Conservation (phyloP, 2,329 filamentous ascomycete species). For the Aspergillus sp. region DNA sequence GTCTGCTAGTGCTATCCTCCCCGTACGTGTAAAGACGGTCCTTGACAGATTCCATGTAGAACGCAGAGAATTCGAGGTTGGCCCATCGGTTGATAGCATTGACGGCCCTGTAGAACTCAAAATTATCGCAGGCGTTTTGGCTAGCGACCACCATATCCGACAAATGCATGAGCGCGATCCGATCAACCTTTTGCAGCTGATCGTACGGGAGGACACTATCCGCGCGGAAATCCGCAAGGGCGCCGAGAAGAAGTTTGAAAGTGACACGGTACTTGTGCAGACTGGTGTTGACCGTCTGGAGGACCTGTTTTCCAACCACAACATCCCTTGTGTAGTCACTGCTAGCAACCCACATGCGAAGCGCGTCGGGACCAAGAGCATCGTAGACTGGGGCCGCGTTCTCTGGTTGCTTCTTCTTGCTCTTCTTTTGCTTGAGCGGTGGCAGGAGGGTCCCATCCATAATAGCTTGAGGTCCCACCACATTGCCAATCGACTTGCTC, state of each 20-base stretch:
- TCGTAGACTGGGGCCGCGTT: slow-evolving; percentile 48
- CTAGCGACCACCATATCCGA: slow-evolving; percentile 59
- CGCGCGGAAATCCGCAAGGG: slow-evolving; percentile 53
- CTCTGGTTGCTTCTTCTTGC: slow-evolving; percentile 39
- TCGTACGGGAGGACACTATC: slow-evolving; percentile 31
- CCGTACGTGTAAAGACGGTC: slow-evolving; percentile 84
- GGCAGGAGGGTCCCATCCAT: slow-evolving; percentile 76
- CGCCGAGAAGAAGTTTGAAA: slow-evolving; percentile 83
- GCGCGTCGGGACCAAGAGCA: slow-evolving; percentile 73
- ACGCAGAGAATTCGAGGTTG: slow-evolving; percentile 74
- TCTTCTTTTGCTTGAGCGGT: slow-evolving; percentile 58
- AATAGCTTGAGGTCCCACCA: slow-evolving; percentile 71
- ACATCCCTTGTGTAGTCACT: slow-evolving; percentile 89
- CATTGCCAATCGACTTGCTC: slow-evolving; percentile 95
- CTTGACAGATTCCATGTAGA: slow-evolving; percentile 90
- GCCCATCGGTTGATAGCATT: slow-evolving; percentile 73
- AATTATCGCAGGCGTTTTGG: slow-evolving; percentile 57
- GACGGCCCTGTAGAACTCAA: slow-evolving; percentile 77
- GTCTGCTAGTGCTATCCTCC: slow-evolving; percentile 55
- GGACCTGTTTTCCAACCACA: slow-evolving; percentile 67
- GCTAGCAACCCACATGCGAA: slow-evolving; percentile 85
- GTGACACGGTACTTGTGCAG: slow-evolving; percentile 84
- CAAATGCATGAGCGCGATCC: slow-evolving; percentile 71
- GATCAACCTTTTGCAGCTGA: slow-evolving; percentile 57
- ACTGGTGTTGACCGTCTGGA: slow-evolving; percentile 67